Percentiles rank a stretch among this genome's conserved stretches.
These are phyloP conservation scores for Vitis hybrid DNA, from an alignment of 177 flowering plant genomes.

Conservation along the genomic window DNA sequence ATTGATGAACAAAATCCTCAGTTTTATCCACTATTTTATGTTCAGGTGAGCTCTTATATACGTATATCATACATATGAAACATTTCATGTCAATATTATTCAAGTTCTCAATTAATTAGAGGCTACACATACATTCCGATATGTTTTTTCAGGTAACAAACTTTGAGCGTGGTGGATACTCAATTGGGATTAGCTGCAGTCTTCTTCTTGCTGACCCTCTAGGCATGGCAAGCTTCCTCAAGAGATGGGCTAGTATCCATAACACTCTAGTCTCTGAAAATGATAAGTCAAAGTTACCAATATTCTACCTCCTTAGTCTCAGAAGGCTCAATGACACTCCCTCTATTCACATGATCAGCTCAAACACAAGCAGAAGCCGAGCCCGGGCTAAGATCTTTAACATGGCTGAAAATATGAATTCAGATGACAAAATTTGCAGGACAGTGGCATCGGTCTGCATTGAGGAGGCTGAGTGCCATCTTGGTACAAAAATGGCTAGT, in stretches of 20 bases:
- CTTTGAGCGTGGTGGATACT: constrained; percentile 53
- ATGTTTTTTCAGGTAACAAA: constrained; percentile 43
- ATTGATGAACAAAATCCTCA: constrained; percentile 38
- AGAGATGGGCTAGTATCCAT: constrained; percentile 41
- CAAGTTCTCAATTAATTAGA: no score
- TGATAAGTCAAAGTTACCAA: constrained; percentile 22
- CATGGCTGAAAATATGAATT: neutral
- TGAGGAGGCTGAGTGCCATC: constrained; percentile 26
- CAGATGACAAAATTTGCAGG: constrained; percentile 8
- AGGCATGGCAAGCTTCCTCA: constrained; percentile 29
- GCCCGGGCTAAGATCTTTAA: constrained; percentile 27
- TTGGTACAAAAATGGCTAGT: constrained; percentile 14
- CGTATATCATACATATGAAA: no score
- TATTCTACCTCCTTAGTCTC: constrained; percentile 35
- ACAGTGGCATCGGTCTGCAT: constrained; percentile 20
- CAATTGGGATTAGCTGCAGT: constrained; percentile 56
- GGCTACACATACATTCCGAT: no score
- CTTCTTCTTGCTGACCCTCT: constrained; percentile 48
- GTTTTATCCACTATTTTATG: constrained; percentile 42
- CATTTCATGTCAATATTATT: no score
- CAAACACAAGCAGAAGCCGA: constrained; percentile 1
- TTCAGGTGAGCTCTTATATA: constrained; percentile 36
- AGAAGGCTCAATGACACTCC: neutral
- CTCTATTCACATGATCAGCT: neutral
- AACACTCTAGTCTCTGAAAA: constrained; percentile 9